phyloP scores from a whole-genome alignment of 805 yeast genomes.

The Sugiyamaella valdiviana region DNA sequence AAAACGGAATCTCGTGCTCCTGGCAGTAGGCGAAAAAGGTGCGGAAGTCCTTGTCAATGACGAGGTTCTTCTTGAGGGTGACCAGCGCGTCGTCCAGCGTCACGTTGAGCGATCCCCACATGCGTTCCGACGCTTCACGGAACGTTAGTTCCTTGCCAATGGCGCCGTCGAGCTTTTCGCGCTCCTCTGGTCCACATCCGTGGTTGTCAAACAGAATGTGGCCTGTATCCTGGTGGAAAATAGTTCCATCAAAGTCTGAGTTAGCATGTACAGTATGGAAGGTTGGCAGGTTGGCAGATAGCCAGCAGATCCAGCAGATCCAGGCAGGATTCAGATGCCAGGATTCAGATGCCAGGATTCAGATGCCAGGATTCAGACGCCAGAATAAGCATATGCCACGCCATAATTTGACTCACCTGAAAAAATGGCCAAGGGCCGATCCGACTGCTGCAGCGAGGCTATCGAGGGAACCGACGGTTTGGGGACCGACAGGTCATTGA shows the following conservation, averaged over 20 bases:
- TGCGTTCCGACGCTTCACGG: slow-evolving; percentile 38
- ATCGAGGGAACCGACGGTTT: slow-evolving; percentile 14
- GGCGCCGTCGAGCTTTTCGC: slow-evolving; percentile 33
- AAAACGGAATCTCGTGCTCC: slow-evolving; percentile 36
- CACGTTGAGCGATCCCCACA: slow-evolving; percentile 40
- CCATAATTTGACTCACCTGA: slow-evolving; percentile 14
- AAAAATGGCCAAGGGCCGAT: slow-evolving; percentile 17
- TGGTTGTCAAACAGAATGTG: slow-evolving; percentile 39
- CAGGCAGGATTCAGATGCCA: too few relatives aligned
- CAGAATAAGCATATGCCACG: not conserved
- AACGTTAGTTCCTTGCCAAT: slow-evolving; percentile 34
- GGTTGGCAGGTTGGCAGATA: too few relatives aligned
- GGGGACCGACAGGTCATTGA: slow-evolving; percentile 11
- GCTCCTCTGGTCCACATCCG: slow-evolving; percentile 37
- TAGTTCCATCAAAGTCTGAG: slow-evolving; percentile 42
- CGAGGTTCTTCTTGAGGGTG: slow-evolving; percentile 32
- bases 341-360: not conserved
- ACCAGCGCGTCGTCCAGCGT: slow-evolving; percentile 35
- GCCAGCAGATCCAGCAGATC: too few relatives aligned
- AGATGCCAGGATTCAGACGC: not conserved
- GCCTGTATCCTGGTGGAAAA: slow-evolving; percentile 41
- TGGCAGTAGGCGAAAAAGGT: slow-evolving; percentile 35
- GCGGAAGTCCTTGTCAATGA: slow-evolving; percentile 37
- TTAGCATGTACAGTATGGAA: too few relatives aligned
- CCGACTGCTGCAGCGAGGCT: slow-evolving; percentile 11